Evolutionary conservation across 108 stramenopile species (phyloP), one percentile per base, ranked within the genome.

Genomic region (Stephanodiscus minutulus): DNA sequence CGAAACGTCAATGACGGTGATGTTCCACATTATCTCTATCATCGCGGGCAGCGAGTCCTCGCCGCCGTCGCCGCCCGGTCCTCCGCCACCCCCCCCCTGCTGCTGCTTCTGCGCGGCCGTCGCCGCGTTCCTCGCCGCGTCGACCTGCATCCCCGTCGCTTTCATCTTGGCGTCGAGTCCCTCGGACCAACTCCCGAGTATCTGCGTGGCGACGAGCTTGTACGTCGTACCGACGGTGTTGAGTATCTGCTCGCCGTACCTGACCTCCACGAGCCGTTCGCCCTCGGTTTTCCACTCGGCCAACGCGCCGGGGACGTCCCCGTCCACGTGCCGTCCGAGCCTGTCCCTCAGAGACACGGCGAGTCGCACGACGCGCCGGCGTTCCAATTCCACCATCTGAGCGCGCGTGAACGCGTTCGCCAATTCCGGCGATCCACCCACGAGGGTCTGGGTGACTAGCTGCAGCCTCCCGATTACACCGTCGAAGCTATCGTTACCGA

Each of bases 21-120:
- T 58, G 12, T 71, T 75, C 74, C 81, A 76, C 76, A 82, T 77
- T 12, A 73, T 56, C 44, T 77, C 71, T 9, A 82, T 24, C 60
- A 69, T 61, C 7, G 71, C 37, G n/a, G 76, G 64, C 18, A 77
- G 31, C 18, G 29, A 59, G 21, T 76, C 74, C 64, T 71, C 69
- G 8, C 44, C 46, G 20, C 43, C 33, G 0, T 36, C 69, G n/a
- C 64, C 70, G 39, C 7, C 39, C 3, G 31, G 68, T 53, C 63
- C 69, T 7, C 44, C 46, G 18, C 28, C 33, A 1, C 36, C 69
- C n/a, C 64, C 70, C 10, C 39, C 7, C 20, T 20, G 43, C 27
- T 76, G 41, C 15, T 47, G 52, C 12, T 25, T 61, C 21, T 70
- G 61, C 0, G 59, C 81, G 6, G 47, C 63, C 9, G 33, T 54